Conservation (phyloP, 306 rosid genomes). For the Quercus parvula region DNA sequence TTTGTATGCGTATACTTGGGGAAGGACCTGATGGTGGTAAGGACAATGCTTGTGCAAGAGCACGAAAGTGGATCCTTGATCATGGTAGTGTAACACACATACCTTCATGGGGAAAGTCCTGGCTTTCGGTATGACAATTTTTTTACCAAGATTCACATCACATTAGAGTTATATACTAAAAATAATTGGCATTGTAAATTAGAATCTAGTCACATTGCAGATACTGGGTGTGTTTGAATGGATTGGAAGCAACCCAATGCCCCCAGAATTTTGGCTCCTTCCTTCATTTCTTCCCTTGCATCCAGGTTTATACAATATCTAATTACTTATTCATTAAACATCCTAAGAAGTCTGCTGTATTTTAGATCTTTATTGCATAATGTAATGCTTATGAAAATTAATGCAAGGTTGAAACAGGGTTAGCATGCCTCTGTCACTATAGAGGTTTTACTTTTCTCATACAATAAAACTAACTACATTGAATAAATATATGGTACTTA, state of each 20-base stretch:
- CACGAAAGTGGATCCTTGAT: constrained; percentile 4
- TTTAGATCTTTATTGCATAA: neutral
- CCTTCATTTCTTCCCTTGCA: constrained; percentile 2
- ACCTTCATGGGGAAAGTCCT: constrained; percentile 18
- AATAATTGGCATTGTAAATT: too few relatives aligned
- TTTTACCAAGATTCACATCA: neutral
- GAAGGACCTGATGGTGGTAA: neutral
- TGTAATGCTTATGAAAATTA: neutral
- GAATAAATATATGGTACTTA: neutral
- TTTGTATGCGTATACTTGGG: constrained; percentile 11
- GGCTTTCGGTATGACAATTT: constrained; percentile 4
- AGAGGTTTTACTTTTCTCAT: neutral
- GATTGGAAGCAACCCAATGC: constrained; percentile 14
- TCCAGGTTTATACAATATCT: neutral
- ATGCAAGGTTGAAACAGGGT: neutral
- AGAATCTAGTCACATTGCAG: neutral
- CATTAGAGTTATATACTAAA: too few relatives aligned
- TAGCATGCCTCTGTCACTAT: neutral
- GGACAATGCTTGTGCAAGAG: neutral
- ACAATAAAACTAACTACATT: neutral
- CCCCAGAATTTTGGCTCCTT: constrained; percentile 19
- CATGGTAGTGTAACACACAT: constrained; percentile 10
- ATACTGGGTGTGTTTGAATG: constrained; percentile 23
- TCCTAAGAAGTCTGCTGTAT: neutral
- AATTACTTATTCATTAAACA: too few relatives aligned